Evolutionary conservation across 306 rosid species (phyloP).

Genomic region (Calophaca sinica): DNA sequence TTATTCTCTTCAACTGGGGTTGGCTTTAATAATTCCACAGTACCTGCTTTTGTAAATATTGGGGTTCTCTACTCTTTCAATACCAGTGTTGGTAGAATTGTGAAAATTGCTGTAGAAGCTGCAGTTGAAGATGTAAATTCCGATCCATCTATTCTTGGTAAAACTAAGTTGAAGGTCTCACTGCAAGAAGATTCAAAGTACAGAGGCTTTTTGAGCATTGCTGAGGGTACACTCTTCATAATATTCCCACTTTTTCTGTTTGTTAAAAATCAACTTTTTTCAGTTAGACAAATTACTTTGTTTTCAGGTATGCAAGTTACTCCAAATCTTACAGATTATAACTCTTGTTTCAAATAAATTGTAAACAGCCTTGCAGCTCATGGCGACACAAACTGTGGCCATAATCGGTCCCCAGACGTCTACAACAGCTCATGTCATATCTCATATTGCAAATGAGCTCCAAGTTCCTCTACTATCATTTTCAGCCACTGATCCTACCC

Average conservation of each 20-base stretch:
- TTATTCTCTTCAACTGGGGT: slow-evolving; percentile 63
- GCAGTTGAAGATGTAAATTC: slow-evolving; percentile 82
- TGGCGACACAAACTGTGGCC: slow-evolving; percentile 83
- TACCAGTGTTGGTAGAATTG: slow-evolving; percentile 72
- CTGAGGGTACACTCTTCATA: slow-evolving; percentile 68
- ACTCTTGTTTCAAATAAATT: slow-evolving; percentile 38
- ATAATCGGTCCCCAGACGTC: slow-evolving; percentile 93
- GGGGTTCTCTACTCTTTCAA: slow-evolving; percentile 71
- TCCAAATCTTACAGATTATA: slow-evolving; percentile 34
- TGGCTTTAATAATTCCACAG: slow-evolving; percentile 53
- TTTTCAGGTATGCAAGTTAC: slow-evolving; percentile 18
- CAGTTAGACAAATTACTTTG: slow-evolving; percentile 6
- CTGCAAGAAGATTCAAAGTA: slow-evolving; percentile 75
- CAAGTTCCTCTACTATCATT: slow-evolving; percentile 82
- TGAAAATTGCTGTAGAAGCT: slow-evolving; percentile 73
- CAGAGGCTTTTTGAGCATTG: slow-evolving; percentile 82
- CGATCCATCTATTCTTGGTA: slow-evolving; percentile 70
- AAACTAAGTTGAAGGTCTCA: slow-evolving; percentile 60
- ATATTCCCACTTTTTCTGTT: not conserved
- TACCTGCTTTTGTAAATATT: slow-evolving; percentile 67
- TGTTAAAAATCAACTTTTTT: slow-evolving; percentile 1
- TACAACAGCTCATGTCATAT: slow-evolving; percentile 83
- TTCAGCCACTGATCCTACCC: slow-evolving; percentile 88
- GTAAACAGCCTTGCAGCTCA: slow-evolving; percentile 81
- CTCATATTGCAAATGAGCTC: slow-evolving; percentile 92